Evolutionary conservation across 768 basidiomycete genomes (phyloP), one percentile per base, ranked within the genome.

Genomic region (Pulveroboletus sp.): DNA sequence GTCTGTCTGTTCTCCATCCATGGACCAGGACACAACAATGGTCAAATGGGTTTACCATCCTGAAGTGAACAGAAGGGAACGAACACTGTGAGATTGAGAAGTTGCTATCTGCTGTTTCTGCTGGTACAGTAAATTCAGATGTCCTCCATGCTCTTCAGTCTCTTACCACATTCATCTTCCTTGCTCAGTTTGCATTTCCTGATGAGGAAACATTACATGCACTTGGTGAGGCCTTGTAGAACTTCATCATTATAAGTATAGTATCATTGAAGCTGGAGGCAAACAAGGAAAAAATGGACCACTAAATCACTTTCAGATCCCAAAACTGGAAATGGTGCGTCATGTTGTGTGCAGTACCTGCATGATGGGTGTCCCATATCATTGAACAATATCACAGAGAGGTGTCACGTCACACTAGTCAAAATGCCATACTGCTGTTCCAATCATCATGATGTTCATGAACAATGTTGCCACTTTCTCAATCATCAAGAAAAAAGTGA

Each of bases 131-230:
- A 9, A 48, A 66, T 1, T 13, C 36, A 4, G 16, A 53, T 0
- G 68, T 75, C 42, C 55, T 75, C 11, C 48, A 49, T 26, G 64
- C 70, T 3, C 34, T 76, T 23, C 61, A 64, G 2, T 57, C 70
- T 2, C 61, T 74, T 4, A 57, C 69, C 4, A 69, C 75, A 45
- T 75, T 76, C 43, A 61, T 62, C 11, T 75, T 69, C 44, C 57
- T 67, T 6, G 67, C 65, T 1, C 75, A 76, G 50, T 42, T 60
- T 1, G 58, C 41, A 2, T 52, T 55, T 9, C 27, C 8, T 29
- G 4, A 29, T 5, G 27, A 29, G 27, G 27, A 29, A 29, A 29
- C 27, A 29, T 29, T 29, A 29, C 27, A 29, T 11, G 8, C 27
- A 7, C 27, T 29, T 29, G 27, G 27, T 5, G 4, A 29, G 5